Base-by-base conservation (phyloP, 1,284 basidiomycete genomes). In the Irpex sp. region DNA sequence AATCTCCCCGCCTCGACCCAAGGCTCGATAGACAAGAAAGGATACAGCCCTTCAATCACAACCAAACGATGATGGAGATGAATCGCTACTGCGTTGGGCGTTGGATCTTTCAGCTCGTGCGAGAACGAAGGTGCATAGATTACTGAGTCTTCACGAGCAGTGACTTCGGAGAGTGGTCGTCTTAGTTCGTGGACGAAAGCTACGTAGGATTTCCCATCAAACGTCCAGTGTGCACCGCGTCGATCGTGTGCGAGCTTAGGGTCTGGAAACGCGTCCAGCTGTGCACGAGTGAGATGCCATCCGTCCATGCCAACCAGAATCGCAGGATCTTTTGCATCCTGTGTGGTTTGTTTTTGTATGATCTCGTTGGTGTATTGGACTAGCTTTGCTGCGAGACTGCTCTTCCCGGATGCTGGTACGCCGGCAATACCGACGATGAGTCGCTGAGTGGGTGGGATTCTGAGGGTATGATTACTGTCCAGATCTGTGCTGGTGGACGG, bases 11-110 rank as follows among this genome's bases (percentile, higher is more conserved):
- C 91, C 15, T 84, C 81, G 1, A 72, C 73, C 96, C 96, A 98
- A 0, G 90, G 89, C 0, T 83, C 78, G 17, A 86, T 78, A n/a
- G 85, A 79, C 19, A 96, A 82, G 68, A 94, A 86, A 1, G 87
- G 85, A 74, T 97, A 97, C 19, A 97, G 77, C 0, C 95, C 95
- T 76, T 97, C 95, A 65, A 97, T 84, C 61, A 97, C 73, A 49
- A 97, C 82, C 60, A 97, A 82, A 3, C 89, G 85, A 70, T 96
- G 88, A 37, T 77, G 66, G 0, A 89, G 84, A 31, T 77, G 70
- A 31, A 98, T 83, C 0, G 77, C 72, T 11, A 89, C 74, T 31
- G 82, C 81, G 59, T 86, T 79, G 1, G 82, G 81, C 0, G 79
- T 78, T 0, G 85, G 85, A 68, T 92, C 87, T 72, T 88, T 92